Conservation (phyloP, 2,329 filamentous ascomycete species). For the Neocucurbitaria cava region DNA sequence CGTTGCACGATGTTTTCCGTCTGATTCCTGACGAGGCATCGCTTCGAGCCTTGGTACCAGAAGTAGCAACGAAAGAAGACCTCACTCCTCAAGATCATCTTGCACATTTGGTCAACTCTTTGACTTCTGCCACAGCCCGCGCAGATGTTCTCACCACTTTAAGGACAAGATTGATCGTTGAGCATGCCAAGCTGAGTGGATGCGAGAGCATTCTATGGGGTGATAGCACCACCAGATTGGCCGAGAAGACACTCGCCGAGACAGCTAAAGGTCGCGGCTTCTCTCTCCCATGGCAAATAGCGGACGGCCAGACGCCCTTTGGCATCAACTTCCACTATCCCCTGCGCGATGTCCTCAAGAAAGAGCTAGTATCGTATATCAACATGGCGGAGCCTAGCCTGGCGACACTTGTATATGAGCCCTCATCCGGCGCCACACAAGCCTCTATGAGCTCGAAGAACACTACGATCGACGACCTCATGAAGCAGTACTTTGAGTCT, state of each 20-base stretch:
- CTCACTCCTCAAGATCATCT: constrained; percentile 38
- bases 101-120: constrained; percentile 63
- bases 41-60: constrained; percentile 28
- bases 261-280: constrained; percentile 91
- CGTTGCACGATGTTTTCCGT: constrained; percentile 65
- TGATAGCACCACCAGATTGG: constrained; percentile 85
- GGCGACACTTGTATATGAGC: constrained; percentile 44
- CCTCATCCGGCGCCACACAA: constrained; percentile 30
- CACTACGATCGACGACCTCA: constrained; percentile 88
- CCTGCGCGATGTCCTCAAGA: constrained; percentile 81
- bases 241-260: constrained; percentile 83
- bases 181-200: constrained; percentile 54
- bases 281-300: constrained; percentile 79
- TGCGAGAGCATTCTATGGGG: constrained; percentile 81
- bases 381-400: constrained; percentile 62
- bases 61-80: neutral
- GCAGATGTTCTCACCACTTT: constrained; percentile 76
- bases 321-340: constrained; percentile 76
- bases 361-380: constrained; percentile 76
- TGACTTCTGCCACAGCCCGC: constrained; percentile 77
- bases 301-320: constrained; percentile 72
- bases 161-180: constrained; percentile 72
- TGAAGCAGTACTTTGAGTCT: constrained; percentile 84
- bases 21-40: constrained; percentile 27
- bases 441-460: constrained; percentile 70